Evolutionary conservation across 1,139 yeast species (phyloP).

Genomic region (Diutina sp.): DNA sequence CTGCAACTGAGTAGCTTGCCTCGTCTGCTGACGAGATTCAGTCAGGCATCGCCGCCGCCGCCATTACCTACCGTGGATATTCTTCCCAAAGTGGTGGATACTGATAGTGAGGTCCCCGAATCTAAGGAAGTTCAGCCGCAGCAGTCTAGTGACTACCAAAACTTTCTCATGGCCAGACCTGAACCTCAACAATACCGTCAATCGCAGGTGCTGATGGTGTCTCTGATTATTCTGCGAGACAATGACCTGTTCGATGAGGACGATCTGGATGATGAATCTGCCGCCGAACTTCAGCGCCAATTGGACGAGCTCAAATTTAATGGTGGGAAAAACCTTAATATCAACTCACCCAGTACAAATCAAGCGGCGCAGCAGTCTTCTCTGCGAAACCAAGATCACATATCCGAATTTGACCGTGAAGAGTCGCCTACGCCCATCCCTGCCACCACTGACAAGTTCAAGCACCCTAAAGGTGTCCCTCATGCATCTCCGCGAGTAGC

Average conservation of each 20-base stretch:
- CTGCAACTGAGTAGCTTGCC: not conserved
- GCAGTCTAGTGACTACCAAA: not conserved
- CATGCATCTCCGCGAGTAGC: not conserved
- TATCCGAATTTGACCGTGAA: not conserved
- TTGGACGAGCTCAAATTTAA: not conserved
- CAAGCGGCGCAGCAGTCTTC: not conserved
- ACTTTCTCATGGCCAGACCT: not conserved
- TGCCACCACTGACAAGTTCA: not conserved
- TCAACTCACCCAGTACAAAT: not conserved
- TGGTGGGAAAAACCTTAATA: not conserved
- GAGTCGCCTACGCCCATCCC: not conserved
- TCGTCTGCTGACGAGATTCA: not conserved
- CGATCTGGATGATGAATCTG: not conserved
- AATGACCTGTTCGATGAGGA: not conserved
- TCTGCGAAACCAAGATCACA: not conserved
- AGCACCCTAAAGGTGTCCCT: not conserved
- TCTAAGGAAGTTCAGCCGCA: not conserved
- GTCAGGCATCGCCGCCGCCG: not conserved
- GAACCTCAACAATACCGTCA: not conserved
- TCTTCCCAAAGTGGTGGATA: not conserved
- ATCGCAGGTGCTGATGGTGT: slow-evolving; percentile 1
- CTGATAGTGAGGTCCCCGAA: not conserved
- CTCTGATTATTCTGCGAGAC: slow-evolving; percentile 1
- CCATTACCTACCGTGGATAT: not conserved
- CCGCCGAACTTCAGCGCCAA: not conserved